These are phyloP conservation scores for Colletotrichum tabaci DNA, from an alignment of 2,329 filamentous ascomycete species.

Conservation along the genomic window DNA sequence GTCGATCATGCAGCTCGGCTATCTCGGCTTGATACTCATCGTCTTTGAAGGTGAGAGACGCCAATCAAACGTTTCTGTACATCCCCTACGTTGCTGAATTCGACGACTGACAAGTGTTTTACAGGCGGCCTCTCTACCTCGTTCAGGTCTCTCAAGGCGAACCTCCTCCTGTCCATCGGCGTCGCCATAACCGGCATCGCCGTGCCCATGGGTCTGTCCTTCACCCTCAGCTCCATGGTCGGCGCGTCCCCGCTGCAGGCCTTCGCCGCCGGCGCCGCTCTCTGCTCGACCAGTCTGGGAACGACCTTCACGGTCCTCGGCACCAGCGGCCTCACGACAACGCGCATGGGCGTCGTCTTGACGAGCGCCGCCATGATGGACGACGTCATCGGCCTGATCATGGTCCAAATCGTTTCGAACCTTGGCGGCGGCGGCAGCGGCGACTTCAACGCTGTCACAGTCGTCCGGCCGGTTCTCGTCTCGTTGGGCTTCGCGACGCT, in stretches of 20 bases:
- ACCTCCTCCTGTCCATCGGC: constrained; percentile 70
- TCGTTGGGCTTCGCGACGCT: constrained; percentile 66
- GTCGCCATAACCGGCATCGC: constrained; percentile 78
- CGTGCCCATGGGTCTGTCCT: constrained; percentile 76
- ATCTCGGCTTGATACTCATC: constrained; percentile 79
- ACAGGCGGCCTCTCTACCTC: constrained; percentile 72
- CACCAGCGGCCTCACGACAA: constrained; percentile 58
- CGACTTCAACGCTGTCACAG: constrained; percentile 50
- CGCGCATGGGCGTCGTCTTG: constrained; percentile 73
- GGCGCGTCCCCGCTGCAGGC: constrained; percentile 70
- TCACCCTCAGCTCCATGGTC: constrained; percentile 66
- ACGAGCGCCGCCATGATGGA: constrained; percentile 85
- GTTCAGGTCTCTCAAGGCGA: constrained; percentile 69
- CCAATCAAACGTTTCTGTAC: too few relatives aligned
- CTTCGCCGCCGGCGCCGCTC: constrained; percentile 80
- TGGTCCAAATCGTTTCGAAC: constrained; percentile 82
- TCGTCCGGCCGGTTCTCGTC: constrained; percentile 63
- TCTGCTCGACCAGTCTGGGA: constrained; percentile 82
- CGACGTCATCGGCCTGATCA: constrained; percentile 82
- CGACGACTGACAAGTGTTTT: background rate
- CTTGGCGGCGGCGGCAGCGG: constrained; percentile 58
- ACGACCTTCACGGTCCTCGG: constrained; percentile 74
- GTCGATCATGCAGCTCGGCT: constrained; percentile 76
- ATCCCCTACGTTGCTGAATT: background rate
- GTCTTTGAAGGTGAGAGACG: constrained; percentile 74